phyloP scores from a whole-genome alignment of 108 stramenopile genomes.

The Cyclotella distinguenda region DNA sequence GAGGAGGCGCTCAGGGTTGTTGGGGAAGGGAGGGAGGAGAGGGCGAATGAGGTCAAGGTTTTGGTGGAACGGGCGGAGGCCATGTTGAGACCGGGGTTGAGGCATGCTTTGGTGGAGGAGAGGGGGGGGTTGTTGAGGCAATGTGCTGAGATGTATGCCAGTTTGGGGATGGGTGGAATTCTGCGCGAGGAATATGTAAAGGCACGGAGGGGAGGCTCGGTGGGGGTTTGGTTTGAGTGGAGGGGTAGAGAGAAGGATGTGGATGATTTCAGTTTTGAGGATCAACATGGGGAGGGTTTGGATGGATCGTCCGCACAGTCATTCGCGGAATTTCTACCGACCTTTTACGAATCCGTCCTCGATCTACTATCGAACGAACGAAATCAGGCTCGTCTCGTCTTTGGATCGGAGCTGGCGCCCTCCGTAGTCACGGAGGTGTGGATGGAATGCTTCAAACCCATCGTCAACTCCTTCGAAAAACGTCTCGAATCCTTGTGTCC shows the following conservation, averaged over 20 bases:
- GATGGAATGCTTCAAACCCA: constrained; percentile 72
- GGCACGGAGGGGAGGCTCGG: constrained; percentile 61
- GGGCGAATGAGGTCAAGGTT: constrained; percentile 48
- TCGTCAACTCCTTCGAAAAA: constrained; percentile 65
- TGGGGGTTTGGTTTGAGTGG: constrained; percentile 67
- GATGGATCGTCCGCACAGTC: constrained; percentile 25
- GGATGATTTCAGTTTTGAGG: neutral
- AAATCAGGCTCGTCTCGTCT: constrained; percentile 63
- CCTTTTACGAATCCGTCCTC: constrained; percentile 72
- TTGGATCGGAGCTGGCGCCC: constrained; percentile 68
- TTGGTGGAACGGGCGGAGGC: constrained; percentile 65
- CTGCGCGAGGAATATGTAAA: constrained; percentile 80
- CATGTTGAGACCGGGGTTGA: constrained; percentile 68
- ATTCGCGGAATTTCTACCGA: constrained; percentile 73
- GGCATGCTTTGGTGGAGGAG: constrained; percentile 71
- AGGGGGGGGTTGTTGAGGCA: constrained; percentile 75
- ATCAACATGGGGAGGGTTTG: constrained; percentile 26
- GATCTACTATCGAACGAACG: constrained; percentile 67
- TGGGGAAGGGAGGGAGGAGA: constrained; percentile 64
- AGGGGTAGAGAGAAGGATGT: constrained; percentile 7
- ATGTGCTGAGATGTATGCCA: constrained; percentile 70
- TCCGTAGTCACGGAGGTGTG: constrained; percentile 64
- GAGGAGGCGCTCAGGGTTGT: constrained; percentile 72
- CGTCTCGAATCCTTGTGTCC: constrained; percentile 61
- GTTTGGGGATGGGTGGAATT: constrained; percentile 68